A percentile compares a stretch with the other conserved stretches of the same genome.
Conservation (phyloP, 2,329 filamentous ascomycete genomes). For the Cytospora mali region DNA sequence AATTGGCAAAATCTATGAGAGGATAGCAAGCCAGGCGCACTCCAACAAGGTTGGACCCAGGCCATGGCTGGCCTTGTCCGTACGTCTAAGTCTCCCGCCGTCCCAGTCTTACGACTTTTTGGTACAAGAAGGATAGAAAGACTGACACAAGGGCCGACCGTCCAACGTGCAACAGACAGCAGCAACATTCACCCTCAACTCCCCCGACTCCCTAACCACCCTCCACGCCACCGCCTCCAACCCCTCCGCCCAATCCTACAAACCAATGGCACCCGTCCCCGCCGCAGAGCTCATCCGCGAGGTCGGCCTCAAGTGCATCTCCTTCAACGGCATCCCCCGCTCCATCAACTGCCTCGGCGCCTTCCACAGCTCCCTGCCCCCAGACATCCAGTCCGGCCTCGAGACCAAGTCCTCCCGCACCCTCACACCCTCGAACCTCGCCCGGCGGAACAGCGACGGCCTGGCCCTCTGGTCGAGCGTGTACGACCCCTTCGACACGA, state of each 20-base stretch:
- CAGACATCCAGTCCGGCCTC: slow-evolving; percentile 55
- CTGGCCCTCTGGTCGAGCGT: slow-evolving; percentile 73
- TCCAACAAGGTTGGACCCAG: slow-evolving; percentile 63
- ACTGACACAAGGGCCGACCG: background rate
- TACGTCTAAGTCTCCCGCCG: slow-evolving; percentile 38
- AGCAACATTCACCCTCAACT: slow-evolving; percentile 84
- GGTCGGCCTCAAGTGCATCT: slow-evolving; percentile 75
- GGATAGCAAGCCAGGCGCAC: slow-evolving; percentile 64
- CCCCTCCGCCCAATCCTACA: slow-evolving; percentile 27
- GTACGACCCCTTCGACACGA: slow-evolving; percentile 73
- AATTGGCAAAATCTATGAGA: slow-evolving; percentile 65
- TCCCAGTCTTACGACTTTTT: background rate
- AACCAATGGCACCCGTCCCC: slow-evolving; percentile 41
- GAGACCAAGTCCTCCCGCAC: slow-evolving; percentile 59
- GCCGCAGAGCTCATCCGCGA: slow-evolving; percentile 75
- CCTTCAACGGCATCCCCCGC: slow-evolving; percentile 80
- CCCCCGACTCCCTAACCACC: slow-evolving; percentile 70
- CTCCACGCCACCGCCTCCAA: slow-evolving; percentile 58
- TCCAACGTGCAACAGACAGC: slow-evolving; percentile 62
- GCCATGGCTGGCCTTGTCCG: slow-evolving; percentile 69
- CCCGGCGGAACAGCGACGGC: slow-evolving; percentile 59
- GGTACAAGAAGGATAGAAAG: background rate
- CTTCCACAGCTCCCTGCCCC: slow-evolving; percentile 66
- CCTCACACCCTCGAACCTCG: slow-evolving; percentile 55
- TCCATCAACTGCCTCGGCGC: slow-evolving; percentile 80